Conservation (phyloP, 768 basidiomycete genomes). For the Hemileccinum impolitum region DNA sequence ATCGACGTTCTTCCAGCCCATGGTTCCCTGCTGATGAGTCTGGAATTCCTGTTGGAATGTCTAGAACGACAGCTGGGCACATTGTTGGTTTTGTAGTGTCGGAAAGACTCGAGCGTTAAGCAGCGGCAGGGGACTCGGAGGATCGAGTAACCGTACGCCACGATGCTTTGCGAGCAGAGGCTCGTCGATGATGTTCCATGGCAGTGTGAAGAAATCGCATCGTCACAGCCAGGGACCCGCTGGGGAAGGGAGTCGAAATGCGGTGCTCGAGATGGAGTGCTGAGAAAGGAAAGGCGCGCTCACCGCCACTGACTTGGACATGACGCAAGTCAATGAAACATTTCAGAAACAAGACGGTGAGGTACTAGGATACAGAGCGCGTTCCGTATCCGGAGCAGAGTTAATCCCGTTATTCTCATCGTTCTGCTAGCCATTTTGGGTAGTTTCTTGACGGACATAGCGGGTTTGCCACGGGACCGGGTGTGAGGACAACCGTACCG, state of each 20-base stretch:
- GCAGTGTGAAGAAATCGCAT: constrained; percentile 32
- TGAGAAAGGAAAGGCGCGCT: constrained; percentile 28
- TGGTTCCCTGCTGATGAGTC: constrained; percentile 21
- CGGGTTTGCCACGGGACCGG: constrained; percentile 8
- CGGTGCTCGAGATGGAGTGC: constrained; percentile 30
- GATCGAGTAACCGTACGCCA: constrained; percentile 30
- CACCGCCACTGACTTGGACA: constrained; percentile 30
- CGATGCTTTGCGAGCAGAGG: constrained; percentile 19
- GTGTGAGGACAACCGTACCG: constrained; percentile 21
- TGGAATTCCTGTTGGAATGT: constrained; percentile 30
- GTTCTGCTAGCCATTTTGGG: constrained; percentile 1
- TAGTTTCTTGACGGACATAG: constrained; percentile 4
- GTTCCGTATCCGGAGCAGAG: constrained; percentile 20
- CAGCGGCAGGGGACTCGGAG: constrained; percentile 29
- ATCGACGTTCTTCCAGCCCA: constrained; percentile 65
- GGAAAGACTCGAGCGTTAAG: constrained; percentile 16
- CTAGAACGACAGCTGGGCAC: constrained; percentile 14
- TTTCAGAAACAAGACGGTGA: constrained; percentile 8
- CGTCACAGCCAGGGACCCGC: constrained; percentile 33
- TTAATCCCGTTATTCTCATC: constrained; percentile 25
- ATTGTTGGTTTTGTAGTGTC: constrained; percentile 36
- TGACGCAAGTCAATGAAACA: constrained; percentile 24
- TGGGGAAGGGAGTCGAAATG: constrained; percentile 23
- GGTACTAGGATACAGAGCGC: constrained; percentile 7
- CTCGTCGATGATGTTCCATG: constrained; percentile 19